Evolutionary conservation across 108 stramenopile species (phyloP).

Genomic region (Nitzschia palea): DNA sequence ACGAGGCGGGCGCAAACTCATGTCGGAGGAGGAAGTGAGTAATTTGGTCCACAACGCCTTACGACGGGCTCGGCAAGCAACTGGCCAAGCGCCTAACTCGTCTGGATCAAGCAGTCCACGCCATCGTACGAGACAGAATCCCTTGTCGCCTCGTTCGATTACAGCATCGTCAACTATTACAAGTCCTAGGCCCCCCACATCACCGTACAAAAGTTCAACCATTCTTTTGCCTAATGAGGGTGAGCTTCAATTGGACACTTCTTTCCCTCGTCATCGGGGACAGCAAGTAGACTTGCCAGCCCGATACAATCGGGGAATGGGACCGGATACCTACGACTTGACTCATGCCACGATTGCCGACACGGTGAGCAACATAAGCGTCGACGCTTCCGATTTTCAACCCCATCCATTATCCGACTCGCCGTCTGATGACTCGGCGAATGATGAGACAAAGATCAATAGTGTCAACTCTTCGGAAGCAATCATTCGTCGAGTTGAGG

Average conservation of each 20-base stretch:
- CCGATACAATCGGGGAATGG: too few species aligned
- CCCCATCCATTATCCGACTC: background rate
- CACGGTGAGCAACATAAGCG: slow-evolving; percentile 10
- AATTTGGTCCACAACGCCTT: slow-evolving; percentile 59
- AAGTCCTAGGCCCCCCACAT: slow-evolving; percentile 6
- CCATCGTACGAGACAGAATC: background rate
- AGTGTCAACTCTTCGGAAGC: slow-evolving; percentile 38
- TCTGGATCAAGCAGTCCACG: slow-evolving; percentile 13
- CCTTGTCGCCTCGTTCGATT: background rate
- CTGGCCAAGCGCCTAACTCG: too few species aligned
- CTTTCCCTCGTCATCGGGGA: background rate
- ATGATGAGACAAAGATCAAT: background rate
- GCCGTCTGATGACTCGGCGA: slow-evolving; percentile 3
- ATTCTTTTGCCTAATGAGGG: background rate
- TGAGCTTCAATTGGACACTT: background rate
- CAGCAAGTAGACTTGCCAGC: too few species aligned
- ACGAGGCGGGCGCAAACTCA: slow-evolving; percentile 18
- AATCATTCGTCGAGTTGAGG: slow-evolving; percentile 49
- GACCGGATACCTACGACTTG: too few species aligned
- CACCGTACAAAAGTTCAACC: background rate
- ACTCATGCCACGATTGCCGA: slow-evolving; percentile 7
- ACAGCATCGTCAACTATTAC: background rate
- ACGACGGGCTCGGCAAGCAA: slow-evolving; percentile 54
- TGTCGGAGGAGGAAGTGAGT: slow-evolving; percentile 70
- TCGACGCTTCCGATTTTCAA: background rate